These are phyloP conservation scores for Rhexocercosporidium sp. DNA, from an alignment of 2,329 filamentous ascomycete genomes.

Conservation along the genomic window DNA sequence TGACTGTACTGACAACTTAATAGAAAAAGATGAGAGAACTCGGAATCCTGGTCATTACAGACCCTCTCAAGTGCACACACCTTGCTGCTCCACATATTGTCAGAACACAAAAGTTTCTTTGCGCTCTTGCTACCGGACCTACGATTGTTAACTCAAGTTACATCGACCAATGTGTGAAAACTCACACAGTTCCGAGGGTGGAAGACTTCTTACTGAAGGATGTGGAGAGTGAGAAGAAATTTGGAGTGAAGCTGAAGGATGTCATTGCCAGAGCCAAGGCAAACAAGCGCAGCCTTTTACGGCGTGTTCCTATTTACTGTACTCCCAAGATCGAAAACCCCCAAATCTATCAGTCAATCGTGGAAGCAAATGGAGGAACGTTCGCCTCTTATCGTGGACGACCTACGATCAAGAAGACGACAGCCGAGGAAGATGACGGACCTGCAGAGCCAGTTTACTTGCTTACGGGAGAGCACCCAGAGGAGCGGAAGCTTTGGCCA, in stretches of 20 bases:
- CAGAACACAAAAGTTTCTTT: constrained; percentile 92
- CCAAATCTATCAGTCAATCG: constrained; percentile 85
- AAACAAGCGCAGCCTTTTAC: constrained; percentile 78
- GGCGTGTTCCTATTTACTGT: constrained; percentile 81
- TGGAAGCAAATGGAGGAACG: constrained; percentile 84
- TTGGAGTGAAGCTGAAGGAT: constrained; percentile 70
- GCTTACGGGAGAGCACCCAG: constrained; percentile 68
- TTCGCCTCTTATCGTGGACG: constrained; percentile 79
- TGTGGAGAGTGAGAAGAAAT: constrained; percentile 71
- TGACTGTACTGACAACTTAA: constrained; percentile 27
- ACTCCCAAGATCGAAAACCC: constrained; percentile 81
- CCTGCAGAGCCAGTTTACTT: constrained; percentile 80
- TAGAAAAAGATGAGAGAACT: constrained; percentile 82
- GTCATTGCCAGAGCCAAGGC: constrained; percentile 73
- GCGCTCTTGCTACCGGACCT: constrained; percentile 81
- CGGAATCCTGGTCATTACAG: constrained; percentile 80
- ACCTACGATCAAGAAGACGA: constrained; percentile 67
- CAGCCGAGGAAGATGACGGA: constrained; percentile 61
- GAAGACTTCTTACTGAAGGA: constrained; percentile 74
- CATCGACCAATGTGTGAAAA: constrained; percentile 76
- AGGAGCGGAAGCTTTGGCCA: constrained; percentile 78
- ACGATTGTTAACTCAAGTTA: constrained; percentile 78
- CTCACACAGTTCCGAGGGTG: constrained; percentile 66
- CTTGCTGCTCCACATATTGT: constrained; percentile 86
- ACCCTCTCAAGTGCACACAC: constrained; percentile 79